Evolutionary conservation across 192 early-diverging fungal species (phyloP).

Genomic region (Cladochytrium replicatum): DNA sequence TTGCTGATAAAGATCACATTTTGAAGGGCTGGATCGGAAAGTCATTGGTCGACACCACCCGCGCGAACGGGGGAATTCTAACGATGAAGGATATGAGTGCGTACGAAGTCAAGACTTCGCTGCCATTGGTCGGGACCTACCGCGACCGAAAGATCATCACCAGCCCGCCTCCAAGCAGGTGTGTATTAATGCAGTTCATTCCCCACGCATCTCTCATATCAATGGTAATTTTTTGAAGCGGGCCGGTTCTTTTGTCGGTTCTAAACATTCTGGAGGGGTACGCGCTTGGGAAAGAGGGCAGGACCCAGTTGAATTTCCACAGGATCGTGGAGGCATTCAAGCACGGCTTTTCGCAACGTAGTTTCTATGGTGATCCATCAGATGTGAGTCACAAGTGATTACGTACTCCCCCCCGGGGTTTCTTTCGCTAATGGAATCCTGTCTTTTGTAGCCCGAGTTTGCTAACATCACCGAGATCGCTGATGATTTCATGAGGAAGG

Average conservation of each 20-base stretch:
- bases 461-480: conserved; percentile 47
- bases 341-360: conserved; percentile 72
- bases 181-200: background rate
- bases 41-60: conserved; percentile 53
- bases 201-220: background rate
- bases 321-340: conserved; percentile 77
- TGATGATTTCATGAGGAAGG: conserved; percentile 55
- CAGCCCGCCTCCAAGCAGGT: conserved; percentile 58
- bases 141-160: conserved; percentile 68
- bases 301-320: conserved; percentile 59
- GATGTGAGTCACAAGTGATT: conserved; percentile 10
- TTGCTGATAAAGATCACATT: background rate
- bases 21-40: conserved; percentile 44
- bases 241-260: conserved; percentile 69
- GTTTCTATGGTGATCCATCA: conserved; percentile 67
- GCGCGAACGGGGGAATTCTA: conserved; percentile 62
- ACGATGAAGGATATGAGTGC: conserved; percentile 59
- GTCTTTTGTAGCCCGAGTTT: conserved; percentile 24
- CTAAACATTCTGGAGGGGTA: conserved; percentile 84
- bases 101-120: conserved; percentile 53
- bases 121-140: conserved; percentile 58
- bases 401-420: background rate
- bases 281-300: conserved; percentile 47
- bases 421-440: background rate
- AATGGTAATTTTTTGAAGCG: conserved; percentile 27